A percentile compares a stretch with the other conserved stretches of the same genome.
These are phyloP conservation scores for Pseudozyma pruni DNA, from an alignment of 1,284 basidiomycete species.

Conservation along the genomic window DNA sequence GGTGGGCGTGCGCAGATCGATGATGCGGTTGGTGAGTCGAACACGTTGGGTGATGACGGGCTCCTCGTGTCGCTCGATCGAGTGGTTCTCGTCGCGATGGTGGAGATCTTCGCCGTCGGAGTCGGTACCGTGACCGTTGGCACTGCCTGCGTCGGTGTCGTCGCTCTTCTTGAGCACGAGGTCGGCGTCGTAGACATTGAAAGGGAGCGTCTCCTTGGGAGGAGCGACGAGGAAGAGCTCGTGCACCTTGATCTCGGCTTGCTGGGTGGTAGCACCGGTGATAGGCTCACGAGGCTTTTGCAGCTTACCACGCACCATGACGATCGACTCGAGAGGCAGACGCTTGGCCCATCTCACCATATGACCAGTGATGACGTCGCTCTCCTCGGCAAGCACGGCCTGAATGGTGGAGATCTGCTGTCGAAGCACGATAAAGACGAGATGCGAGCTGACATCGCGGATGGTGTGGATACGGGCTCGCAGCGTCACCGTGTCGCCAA, in stretches of 20 bases:
- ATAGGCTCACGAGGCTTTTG: constrained; percentile 57
- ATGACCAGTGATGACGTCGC: constrained; percentile 47
- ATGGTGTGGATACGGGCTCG: constrained; percentile 61
- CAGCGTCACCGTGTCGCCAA: constrained; percentile 45
- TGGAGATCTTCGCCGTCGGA: constrained; percentile 15
- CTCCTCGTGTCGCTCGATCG: constrained; percentile 31
- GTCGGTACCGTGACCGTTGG: constrained; percentile 14
- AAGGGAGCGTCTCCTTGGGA: constrained; percentile 56
- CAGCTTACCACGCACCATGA: constrained; percentile 56
- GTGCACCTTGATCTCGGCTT: constrained; percentile 60
- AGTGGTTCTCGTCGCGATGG: constrained; percentile 34
- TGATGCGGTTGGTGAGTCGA: constrained; percentile 61
- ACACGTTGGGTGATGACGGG: constrained; percentile 57
- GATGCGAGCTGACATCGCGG: constrained; percentile 56
- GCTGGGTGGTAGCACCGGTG: constrained; percentile 52
- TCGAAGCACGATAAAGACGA: constrained; percentile 63
- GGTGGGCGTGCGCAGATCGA: constrained; percentile 62
- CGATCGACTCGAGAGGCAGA: constrained; percentile 58
- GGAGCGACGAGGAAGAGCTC: constrained; percentile 53
- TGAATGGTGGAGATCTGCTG: constrained; percentile 60
- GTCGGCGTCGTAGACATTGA: constrained; percentile 63
- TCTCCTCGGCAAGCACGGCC: constrained; percentile 55
- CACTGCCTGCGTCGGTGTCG: constrained; percentile 32
- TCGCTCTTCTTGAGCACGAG: constrained; percentile 46
- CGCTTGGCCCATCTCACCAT: constrained; percentile 63